phyloP scores from a whole-genome alignment of 2,329 filamentous ascomycete species.

The Aureobasidium sp. region DNA sequence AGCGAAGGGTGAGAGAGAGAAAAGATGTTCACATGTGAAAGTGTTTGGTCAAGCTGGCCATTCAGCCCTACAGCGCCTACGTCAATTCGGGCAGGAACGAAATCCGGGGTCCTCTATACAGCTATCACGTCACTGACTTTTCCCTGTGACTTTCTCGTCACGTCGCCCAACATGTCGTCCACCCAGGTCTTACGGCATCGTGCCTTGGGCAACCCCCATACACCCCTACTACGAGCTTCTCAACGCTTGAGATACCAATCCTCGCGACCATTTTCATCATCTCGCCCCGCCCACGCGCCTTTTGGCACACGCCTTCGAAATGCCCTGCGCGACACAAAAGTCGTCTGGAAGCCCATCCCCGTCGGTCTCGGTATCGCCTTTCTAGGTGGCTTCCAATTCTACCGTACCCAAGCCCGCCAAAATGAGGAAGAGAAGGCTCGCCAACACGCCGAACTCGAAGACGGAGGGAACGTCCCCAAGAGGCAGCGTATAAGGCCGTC shows the following conservation, averaged over 20 bases:
- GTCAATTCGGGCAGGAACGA: constrained; percentile 1
- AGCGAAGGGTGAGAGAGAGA: background rate
- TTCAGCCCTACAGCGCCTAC: background rate
- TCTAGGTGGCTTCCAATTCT: constrained; percentile 75
- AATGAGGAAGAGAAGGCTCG: constrained; percentile 42
- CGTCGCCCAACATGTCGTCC: constrained; percentile 4
- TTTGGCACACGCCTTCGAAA: constrained; percentile 51
- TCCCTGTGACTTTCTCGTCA: background rate
- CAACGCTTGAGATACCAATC: background rate
- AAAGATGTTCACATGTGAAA: background rate
- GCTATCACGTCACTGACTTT: constrained; percentile 4
- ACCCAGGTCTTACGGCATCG: constrained; percentile 1
- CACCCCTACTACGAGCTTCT: background rate
- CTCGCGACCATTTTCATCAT: constrained; percentile 15
- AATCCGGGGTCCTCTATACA: background rate
- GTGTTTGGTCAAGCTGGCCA: background rate
- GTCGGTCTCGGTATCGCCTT: constrained; percentile 79
- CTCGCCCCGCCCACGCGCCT: constrained; percentile 37
- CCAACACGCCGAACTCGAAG: constrained; percentile 33
- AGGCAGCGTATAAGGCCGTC: constrained; percentile 65
- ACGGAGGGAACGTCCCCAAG: constrained; percentile 44
- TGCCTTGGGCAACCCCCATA: background rate
- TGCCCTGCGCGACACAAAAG: constrained; percentile 56
- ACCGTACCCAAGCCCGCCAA: constrained; percentile 58
- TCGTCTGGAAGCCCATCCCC: constrained; percentile 88